Percentiles rank a stretch among this genome's conserved stretches.
These are phyloP conservation scores for Apiospora rasikravindrae DNA, from an alignment of 2,329 filamentous ascomycete genomes.

Conservation along the genomic window DNA sequence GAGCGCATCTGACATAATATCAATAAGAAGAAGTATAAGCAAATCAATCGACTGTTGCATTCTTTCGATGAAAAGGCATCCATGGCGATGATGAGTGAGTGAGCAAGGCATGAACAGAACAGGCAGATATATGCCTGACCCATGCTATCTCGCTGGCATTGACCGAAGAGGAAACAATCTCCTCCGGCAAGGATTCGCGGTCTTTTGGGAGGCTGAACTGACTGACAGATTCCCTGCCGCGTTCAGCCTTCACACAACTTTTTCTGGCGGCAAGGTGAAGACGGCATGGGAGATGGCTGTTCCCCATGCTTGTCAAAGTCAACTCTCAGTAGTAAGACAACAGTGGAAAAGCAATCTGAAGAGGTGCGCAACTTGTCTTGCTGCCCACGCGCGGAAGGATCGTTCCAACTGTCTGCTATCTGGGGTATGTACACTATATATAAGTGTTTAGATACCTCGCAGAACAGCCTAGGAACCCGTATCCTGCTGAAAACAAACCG, in stretches of 20 bases:
- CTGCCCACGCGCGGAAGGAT: not conserved
- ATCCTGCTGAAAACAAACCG: not conserved
- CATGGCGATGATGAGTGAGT: not conserved
- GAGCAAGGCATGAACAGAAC: not conserved
- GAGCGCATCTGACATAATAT: not conserved
- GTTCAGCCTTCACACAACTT: not conserved
- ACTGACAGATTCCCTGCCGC: slow-evolving; percentile 6
- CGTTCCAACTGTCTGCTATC: not conserved
- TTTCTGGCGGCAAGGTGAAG: not conserved
- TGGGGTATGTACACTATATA: not conserved
- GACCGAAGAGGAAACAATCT: slow-evolving; percentile 14
- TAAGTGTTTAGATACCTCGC: too few species aligned
- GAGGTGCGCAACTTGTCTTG: slow-evolving; percentile 5
- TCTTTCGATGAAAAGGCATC: not conserved
- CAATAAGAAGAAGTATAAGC: not conserved
- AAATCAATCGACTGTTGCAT: not conserved
- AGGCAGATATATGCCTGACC: not conserved
- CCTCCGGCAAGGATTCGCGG: slow-evolving; percentile 11
- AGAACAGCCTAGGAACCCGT: not conserved
- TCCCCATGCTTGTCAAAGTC: not conserved
- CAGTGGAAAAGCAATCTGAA: not conserved
- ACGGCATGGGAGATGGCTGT: not conserved
- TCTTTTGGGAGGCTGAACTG: not conserved
- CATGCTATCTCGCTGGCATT: not conserved
- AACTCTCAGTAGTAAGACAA: slow-evolving; percentile 5